Base-by-base conservation (phyloP, 1,284 basidiomycete genomes). In the Pseudozyma hubeiensis region DNA sequence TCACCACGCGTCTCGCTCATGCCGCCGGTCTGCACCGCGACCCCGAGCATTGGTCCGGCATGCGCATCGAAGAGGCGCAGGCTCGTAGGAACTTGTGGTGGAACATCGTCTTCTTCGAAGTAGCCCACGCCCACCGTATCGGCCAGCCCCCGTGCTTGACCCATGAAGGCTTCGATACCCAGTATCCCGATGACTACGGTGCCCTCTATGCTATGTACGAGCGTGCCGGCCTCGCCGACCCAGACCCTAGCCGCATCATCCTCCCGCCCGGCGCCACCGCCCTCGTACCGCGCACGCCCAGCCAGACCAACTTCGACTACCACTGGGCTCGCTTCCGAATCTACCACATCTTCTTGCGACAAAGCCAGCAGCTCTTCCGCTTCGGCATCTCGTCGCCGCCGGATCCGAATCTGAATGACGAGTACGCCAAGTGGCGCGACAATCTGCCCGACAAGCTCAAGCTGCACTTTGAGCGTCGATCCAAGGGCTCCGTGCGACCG, bases 11-110 rank as follows among this genome's bases (percentile, higher is more conserved):
- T 14, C 65, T 81, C 7, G 78, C 79, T 1, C 72, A 80, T 47
- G 76, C 77, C 14, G 79, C 79, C 39, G 78, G 78, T 45, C 60
- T 81, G 14, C 75, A 81, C 40, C 64, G 76, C 7, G 79, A 81
- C 37, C 71, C 78, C 8, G 64, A 60, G 41, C 75, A 80, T 41
- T 80, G 78, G 76, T 65, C 67, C 2, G 63, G 71, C 6, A 81
- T 81, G 65, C 62, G 75, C 24, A 69, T 58, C 53, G 75, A 78
- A 56, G 79, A 81, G 48, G 69, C 78, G 8, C 74, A 80, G 53
- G 70, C 73, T 14, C 63, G 79, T 4, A 54, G 75, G 17, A 78
- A 76, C 19, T 56, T 79, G 7, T 81, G 78, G 73, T 79, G 70
- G 67, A 69, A 69, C 56, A 67, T 76, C 33, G 74, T 76, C 43